A percentile compares a stretch with the other conserved stretches of the same genome.
phyloP scores from a whole-genome alignment of 139 green algal genomes.

The Eudorina sp. region DNA sequence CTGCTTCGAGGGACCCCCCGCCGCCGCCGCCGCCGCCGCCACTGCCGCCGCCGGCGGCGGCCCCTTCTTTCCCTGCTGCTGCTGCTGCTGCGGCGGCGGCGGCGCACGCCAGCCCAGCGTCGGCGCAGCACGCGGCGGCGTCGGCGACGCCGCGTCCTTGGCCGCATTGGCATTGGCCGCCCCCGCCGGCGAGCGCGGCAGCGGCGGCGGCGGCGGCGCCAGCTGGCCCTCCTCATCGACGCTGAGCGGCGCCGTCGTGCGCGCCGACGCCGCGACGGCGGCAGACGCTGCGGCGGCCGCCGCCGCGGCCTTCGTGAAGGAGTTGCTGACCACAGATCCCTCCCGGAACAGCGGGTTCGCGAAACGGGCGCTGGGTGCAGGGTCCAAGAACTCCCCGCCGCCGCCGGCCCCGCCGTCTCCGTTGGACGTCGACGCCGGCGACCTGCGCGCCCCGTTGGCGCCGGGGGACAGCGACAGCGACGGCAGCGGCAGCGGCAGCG shows the following conservation, averaged over 20 bases:
- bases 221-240: not conserved
- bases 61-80: no score
- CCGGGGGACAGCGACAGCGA: not conserved
- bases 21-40: no score
- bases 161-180: not conserved
- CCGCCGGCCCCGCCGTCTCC: not conserved
- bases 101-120: constrained; percentile 14
- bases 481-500: not conserved
- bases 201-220: not conserved
- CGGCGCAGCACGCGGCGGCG: not conserved
- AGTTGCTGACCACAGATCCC: constrained; percentile 1
- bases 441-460: not conserved
- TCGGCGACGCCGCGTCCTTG: not conserved
- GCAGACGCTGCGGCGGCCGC: not conserved
- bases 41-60: not conserved
- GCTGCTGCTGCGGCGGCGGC: not conserved
- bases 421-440: not conserved
- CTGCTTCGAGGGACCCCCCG: no score
- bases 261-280: not conserved
- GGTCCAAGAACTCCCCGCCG: not conserved
- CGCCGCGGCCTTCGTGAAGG: not conserved
- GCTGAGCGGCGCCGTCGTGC: not conserved
- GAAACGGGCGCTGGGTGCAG: not conserved
- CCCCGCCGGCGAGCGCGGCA: no score
- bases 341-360: constrained; percentile 36